A percentile compares a stretch with the other conserved stretches of the same genome.
Evolutionary conservation across 116 monocot genomes (phyloP).

Genomic region (Posidonia oceanica): DNA sequence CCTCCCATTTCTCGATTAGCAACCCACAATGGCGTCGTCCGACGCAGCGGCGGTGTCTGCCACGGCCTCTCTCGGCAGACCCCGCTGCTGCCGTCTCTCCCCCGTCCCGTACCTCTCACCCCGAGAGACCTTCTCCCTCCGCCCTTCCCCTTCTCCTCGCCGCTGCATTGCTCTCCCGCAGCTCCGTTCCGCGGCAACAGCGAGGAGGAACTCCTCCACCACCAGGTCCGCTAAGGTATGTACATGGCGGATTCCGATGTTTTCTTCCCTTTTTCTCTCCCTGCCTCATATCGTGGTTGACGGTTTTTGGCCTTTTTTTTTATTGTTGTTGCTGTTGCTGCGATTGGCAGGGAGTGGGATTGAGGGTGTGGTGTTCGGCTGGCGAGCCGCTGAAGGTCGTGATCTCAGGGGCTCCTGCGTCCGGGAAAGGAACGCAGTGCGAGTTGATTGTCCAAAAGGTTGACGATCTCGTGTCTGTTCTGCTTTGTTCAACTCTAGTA

Average conservation of each 20-base stretch:
- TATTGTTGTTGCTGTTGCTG: background rate
- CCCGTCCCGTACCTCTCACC: no score
- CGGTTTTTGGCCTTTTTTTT: background rate
- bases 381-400: conserved; percentile 77
- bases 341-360: conserved; percentile 6
- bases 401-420: conserved; percentile 88
- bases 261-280: no score
- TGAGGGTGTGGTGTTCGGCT: conserved; percentile 37
- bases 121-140: background rate
- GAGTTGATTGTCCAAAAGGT: conserved; percentile 76
- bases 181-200: background rate
- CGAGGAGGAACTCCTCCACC: background rate
- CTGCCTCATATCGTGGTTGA: no score
- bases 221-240: background rate
- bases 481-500: background rate
- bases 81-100: no score
- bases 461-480: background rate
- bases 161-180: background rate
- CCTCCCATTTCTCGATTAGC: no score
- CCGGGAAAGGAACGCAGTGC: conserved; percentile 89
- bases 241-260: background rate
- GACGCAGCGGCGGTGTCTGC: no score
- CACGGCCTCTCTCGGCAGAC: no score
- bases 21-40: no score
- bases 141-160: background rate